Evolutionary conservation across 306 rosid genomes (phyloP).

Genomic region (Vigna hirtella): DNA sequence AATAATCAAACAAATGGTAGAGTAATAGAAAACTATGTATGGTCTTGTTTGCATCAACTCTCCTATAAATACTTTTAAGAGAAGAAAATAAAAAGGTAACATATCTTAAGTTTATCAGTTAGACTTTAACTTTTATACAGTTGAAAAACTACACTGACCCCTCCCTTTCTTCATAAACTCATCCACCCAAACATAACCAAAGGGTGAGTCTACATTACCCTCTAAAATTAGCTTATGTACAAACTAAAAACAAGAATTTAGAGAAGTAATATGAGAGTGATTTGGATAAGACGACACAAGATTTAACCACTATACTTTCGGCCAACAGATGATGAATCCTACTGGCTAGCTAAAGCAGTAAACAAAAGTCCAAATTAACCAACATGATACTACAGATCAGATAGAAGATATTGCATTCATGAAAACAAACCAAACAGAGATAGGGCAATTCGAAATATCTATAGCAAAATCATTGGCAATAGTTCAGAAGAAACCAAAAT

Average conservation of each 20-base stretch:
- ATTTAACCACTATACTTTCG: not conserved
- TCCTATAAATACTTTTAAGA: not conserved
- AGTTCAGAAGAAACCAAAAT: conserved; percentile 42
- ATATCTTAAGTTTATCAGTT: too few species aligned
- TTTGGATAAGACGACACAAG: not conserved
- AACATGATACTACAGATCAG: conserved; percentile 11
- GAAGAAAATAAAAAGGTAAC: not conserved
- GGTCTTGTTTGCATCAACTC: not conserved
- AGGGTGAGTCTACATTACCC: not conserved
- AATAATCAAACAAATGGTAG: not conserved
- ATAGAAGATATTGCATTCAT: conserved; percentile 11
- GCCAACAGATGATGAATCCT: conserved; percentile 9
- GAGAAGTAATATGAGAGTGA: too few species aligned
- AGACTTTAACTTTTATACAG: too few species aligned
- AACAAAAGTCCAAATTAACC: conserved; percentile 18
- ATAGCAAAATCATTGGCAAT: conserved; percentile 28
- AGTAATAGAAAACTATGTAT: not conserved
- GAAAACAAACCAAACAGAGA: conserved; percentile 22
- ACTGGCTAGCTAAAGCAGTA: conserved; percentile 16
- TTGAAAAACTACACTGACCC: not conserved
- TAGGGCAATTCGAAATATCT: conserved; percentile 22
- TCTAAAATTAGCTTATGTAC: too few species aligned
- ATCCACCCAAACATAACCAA: not conserved
- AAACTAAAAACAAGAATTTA: too few species aligned
- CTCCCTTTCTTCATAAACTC: not conserved